Percentiles rank a stretch among this genome's conserved stretches.
Evolutionary conservation across 306 rosid species (phyloP).

Genomic region (Cicer bijugum): DNA sequence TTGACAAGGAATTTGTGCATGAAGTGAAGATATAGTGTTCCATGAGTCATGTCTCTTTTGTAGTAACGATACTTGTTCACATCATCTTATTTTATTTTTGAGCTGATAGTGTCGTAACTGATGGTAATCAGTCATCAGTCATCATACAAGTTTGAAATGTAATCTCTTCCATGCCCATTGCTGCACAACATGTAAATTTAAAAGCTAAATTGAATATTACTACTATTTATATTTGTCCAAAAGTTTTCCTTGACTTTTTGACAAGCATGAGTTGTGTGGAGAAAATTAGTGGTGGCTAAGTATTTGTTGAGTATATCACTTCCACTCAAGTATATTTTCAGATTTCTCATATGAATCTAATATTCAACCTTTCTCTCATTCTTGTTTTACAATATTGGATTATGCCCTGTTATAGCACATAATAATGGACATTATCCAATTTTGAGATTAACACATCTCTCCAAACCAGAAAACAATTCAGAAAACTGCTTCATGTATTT

Average conservation of each 20-base stretch:
- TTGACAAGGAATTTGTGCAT: constrained; percentile 41
- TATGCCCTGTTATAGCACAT: constrained; percentile 21
- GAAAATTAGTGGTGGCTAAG: constrained; percentile 18
- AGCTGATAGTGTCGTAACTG: constrained; percentile 43
- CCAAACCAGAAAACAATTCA: constrained; percentile 9
- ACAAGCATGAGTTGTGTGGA: constrained; percentile 33
- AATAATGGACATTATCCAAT: not conserved
- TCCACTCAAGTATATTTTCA: constrained; percentile 1
- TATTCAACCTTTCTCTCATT: constrained; percentile 16
- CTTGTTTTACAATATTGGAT: constrained; percentile 32
- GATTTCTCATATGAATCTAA: constrained; percentile 2
- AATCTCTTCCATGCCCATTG: constrained; percentile 33
- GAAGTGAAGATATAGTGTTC: constrained; percentile 36
- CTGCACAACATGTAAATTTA: constrained; percentile 37
- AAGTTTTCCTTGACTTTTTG: constrained; percentile 31
- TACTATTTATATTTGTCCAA: constrained; percentile 6
- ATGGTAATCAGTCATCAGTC: constrained; percentile 34
- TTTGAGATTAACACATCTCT: constrained; percentile 24
- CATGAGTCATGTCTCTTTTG: constrained; percentile 32
- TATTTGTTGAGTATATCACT: constrained; percentile 11
- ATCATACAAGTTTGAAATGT: constrained; percentile 24
- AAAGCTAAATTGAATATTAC: not conserved
- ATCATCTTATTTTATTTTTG: constrained; percentile 8
- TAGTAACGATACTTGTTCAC: constrained; percentile 37
- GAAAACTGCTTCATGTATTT: constrained; percentile 16